These are phyloP conservation scores for Yueomyces sp. DNA, from an alignment of 1,139 yeast genomes.

Conservation along the genomic window DNA sequence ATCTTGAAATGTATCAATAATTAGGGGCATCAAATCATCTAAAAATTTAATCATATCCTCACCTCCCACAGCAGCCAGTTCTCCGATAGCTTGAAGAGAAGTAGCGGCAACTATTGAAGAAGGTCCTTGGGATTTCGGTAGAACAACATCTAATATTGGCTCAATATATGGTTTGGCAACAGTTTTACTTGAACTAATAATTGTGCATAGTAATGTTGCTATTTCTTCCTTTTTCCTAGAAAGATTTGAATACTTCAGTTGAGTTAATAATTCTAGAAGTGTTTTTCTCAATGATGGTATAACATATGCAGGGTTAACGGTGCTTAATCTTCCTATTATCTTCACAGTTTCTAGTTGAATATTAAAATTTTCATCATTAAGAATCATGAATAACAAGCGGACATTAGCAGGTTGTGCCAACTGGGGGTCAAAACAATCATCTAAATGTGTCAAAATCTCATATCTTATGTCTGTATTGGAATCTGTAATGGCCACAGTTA, in stretches of 20 bases:
- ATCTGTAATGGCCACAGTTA: conserved; percentile 84
- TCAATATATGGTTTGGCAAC: conserved; percentile 81
- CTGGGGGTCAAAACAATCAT: conserved; percentile 76
- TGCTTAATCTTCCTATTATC: conserved; percentile 72
- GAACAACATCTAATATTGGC: conserved; percentile 72
- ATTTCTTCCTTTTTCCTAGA: conserved; percentile 80
- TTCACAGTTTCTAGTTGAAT: conserved; percentile 72
- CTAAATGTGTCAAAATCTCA: conserved; percentile 63
- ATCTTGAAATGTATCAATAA: conserved; percentile 80
- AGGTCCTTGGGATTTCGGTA: conserved; percentile 64
- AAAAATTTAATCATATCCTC: conserved; percentile 68
- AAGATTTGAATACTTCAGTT: conserved; percentile 65
- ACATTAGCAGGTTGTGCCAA: conserved; percentile 90
- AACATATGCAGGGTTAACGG: conserved; percentile 88
- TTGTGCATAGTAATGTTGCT: conserved; percentile 58
- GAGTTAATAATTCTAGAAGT: conserved; percentile 71
- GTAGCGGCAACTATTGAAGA: conserved; percentile 77
- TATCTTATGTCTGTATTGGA: conserved; percentile 72
- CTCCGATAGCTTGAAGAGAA: conserved; percentile 83
- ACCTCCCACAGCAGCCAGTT: conserved; percentile 77
- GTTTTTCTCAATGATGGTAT: conserved; percentile 86
- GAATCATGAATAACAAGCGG: conserved; percentile 68
- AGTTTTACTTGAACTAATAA: conserved; percentile 68
- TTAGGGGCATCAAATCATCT: conserved; percentile 70
- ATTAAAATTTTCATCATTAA: conserved; percentile 81